Conservation (phyloP, 331 rosid species). For the Saraca asoca region DNA sequence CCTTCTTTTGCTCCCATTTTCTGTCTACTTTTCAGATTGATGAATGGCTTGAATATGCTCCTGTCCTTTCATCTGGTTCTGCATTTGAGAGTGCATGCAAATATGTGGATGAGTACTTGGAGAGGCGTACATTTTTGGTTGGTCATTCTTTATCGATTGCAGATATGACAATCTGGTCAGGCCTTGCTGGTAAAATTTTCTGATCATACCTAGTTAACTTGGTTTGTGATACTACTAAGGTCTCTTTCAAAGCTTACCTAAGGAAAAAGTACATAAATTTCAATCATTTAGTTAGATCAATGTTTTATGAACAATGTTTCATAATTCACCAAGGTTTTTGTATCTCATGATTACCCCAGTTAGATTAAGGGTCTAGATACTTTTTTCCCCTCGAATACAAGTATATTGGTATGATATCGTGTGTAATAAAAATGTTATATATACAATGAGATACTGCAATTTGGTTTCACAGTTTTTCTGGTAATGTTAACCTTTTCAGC, state of each 20-base stretch:
- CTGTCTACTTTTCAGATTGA: slow-evolving; percentile 56
- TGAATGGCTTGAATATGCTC: slow-evolving; percentile 82
- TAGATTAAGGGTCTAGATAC: no score
- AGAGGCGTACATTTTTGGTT: slow-evolving; percentile 62
- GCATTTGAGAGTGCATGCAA: slow-evolving; percentile 83
- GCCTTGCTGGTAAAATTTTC: slow-evolving; percentile 68
- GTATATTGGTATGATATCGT: no score
- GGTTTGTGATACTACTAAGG: neutral
- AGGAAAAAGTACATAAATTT: slow-evolving; percentile 9
- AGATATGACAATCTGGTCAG: slow-evolving; percentile 84
- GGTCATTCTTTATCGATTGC: slow-evolving; percentile 72
- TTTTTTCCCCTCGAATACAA: no score
- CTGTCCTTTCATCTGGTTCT: slow-evolving; percentile 68
- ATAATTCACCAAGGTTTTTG: no score
- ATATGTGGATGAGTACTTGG: slow-evolving; percentile 68
- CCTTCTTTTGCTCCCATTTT: neutral
- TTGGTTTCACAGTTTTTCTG: no score
- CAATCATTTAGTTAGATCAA: no score
- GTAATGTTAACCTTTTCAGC: no score
- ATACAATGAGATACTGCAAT: no score
- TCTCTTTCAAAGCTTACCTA: slow-evolving; percentile 3
- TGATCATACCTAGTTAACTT: slow-evolving; percentile 5
- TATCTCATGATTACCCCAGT: no score
- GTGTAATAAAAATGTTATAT: no score
- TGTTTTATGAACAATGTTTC: no score